Evolutionary conservation across 371 early-diverging fungal species (phyloP).

Genomic region (Syncephalastrum contaminatum): DNA sequence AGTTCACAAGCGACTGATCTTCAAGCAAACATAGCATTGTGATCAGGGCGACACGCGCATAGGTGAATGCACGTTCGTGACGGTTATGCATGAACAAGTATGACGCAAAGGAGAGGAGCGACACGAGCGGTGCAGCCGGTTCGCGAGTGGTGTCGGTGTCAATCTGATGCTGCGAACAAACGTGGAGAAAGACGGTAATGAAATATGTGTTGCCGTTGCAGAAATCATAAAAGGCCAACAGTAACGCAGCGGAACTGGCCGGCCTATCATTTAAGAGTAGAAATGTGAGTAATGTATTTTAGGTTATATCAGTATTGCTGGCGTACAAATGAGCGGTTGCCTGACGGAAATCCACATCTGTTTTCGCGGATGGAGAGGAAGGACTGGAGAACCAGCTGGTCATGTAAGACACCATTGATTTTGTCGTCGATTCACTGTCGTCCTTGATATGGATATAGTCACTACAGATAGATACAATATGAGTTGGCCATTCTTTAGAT

Average conservation of each 20-base stretch:
- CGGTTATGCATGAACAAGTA: conserved; percentile 55
- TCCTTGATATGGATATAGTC: conserved; percentile 46
- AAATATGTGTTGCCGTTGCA: conserved; percentile 40
- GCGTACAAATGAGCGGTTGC: conserved; percentile 41
- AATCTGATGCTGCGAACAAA: conserved; percentile 9
- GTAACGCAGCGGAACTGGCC: conserved; percentile 34
- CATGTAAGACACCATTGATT: conserved; percentile 45
- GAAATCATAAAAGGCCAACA: conserved; percentile 49
- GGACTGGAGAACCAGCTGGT: conserved; percentile 47
- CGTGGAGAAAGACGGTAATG: conserved; percentile 7
- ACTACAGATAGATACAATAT: conserved; percentile 9
- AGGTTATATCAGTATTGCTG: not conserved
- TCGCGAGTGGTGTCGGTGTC: conserved; percentile 8
- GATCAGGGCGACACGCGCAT: conserved; percentile 44
- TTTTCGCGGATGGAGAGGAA: conserved; percentile 8
- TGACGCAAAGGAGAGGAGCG: conserved; percentile 45
- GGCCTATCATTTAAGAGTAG: conserved; percentile 28
- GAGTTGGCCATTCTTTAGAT: too few species aligned
- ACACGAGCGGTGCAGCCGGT: conserved; percentile 20
- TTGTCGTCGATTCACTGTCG: conserved; percentile 46
- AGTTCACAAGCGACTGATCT: conserved; percentile 27
- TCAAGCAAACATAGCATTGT: conserved; percentile 42
- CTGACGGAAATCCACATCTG: conserved; percentile 33
- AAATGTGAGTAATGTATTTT: not conserved
- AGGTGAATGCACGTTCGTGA: conserved; percentile 38